Conservation (phyloP, 1,284 basidiomycete species). For the Ustilago vetiveriae region DNA sequence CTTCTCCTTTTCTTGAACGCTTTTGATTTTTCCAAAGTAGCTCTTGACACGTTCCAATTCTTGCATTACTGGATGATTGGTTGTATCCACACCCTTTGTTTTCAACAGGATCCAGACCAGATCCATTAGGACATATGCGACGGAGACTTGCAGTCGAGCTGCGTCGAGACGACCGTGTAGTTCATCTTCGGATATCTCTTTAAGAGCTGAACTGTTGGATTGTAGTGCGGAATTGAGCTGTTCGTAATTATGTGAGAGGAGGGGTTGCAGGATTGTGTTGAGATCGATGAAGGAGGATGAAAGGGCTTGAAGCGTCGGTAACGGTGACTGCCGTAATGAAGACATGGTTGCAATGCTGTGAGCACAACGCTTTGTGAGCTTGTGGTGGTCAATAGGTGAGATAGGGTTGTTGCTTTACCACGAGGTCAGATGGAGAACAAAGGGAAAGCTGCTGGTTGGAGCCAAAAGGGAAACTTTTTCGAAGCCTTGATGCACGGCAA, state of each 20-base stretch:
- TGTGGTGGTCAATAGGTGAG: not conserved
- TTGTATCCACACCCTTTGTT: constrained; percentile 49
- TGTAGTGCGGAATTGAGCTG: constrained; percentile 28
- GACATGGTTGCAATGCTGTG: constrained; percentile 26
- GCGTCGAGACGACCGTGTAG: constrained; percentile 50
- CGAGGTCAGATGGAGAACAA: not conserved
- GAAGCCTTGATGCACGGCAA: not conserved
- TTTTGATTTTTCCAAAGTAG: constrained; percentile 56
- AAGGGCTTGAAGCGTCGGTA: constrained; percentile 33
- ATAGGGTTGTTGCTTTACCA: too few relatives aligned
- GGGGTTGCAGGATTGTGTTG: constrained; percentile 16
- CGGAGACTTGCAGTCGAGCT: constrained; percentile 47
- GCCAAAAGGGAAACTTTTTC: constrained; percentile 23
- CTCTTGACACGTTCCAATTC: constrained; percentile 56
- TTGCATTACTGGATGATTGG: constrained; percentile 47
- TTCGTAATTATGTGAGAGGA: constrained; percentile 32
- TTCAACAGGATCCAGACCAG: constrained; percentile 60
- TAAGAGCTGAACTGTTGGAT: constrained; percentile 6
- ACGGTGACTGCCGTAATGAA: constrained; percentile 31
- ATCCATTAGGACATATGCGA: constrained; percentile 55
- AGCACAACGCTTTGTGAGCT: constrained; percentile 1
- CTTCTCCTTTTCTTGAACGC: constrained; percentile 34
- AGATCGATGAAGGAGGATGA: constrained; percentile 30
- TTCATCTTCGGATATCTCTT: constrained; percentile 18
- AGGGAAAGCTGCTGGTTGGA: constrained; percentile 5